A percentile compares a stretch with the other conserved stretches of the same genome.
These are phyloP conservation scores for Bolboschoenoplectus hybrid DNA, from an alignment of 202 grass and related monocot genomes.

Conservation along the genomic window DNA sequence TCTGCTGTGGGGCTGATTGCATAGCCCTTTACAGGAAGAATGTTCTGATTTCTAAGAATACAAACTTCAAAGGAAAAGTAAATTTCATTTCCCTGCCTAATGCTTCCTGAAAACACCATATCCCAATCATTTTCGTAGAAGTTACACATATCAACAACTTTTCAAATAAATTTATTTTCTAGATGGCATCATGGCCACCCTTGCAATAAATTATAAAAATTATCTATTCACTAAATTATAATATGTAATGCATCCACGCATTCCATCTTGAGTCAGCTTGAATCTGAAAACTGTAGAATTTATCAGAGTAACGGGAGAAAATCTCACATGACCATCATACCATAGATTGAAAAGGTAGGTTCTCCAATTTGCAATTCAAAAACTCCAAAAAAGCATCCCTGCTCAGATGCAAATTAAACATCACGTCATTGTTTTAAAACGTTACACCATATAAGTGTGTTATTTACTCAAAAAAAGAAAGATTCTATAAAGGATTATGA, in stretches of 20 bases:
- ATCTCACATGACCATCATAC: not conserved
- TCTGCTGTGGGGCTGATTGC: not conserved
- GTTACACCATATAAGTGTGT: not conserved
- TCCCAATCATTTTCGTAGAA: not conserved
- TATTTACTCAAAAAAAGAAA: not conserved
- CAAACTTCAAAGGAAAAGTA: not conserved
- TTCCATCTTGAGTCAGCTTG: not conserved
- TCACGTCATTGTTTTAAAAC: not conserved
- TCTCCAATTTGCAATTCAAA: conserved; percentile 14
- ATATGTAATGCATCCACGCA: not conserved
- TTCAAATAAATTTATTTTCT: conserved; percentile 23
- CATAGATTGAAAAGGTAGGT: not conserved
- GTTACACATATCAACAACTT: conserved; percentile 20
- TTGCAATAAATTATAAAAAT: conserved; percentile 5
- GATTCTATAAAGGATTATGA: not conserved
- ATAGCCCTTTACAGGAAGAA: not conserved
- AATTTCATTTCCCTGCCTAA: not conserved
- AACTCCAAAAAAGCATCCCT: not conserved
- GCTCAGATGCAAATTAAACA: conserved; percentile 21
- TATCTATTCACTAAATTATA: not conserved
- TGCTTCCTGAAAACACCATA: not conserved
- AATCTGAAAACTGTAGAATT: conserved; percentile 7
- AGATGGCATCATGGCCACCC: not conserved
- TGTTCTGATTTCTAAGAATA: not conserved
- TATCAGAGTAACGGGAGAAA: conserved; percentile 8